These are phyloP conservation scores for Aspergillus latus DNA, from an alignment of 2,329 filamentous ascomycete genomes.

Conservation along the genomic window DNA sequence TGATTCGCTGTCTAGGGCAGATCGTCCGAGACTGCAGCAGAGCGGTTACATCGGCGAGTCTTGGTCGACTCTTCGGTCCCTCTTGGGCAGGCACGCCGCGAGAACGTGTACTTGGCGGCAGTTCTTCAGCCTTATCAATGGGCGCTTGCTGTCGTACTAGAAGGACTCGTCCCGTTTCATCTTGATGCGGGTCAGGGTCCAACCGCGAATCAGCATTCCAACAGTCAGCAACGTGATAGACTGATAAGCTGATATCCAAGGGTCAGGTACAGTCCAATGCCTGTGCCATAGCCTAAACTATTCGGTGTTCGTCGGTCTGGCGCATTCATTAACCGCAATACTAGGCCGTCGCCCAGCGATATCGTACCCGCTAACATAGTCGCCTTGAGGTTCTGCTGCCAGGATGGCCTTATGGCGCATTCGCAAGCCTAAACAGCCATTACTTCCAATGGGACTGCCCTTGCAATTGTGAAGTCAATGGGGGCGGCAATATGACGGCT, in stretches of 20 bases:
- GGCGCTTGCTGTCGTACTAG: background rate
- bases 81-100: background rate
- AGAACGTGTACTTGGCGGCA: background rate
- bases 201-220: background rate
- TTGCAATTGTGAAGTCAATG: too few species aligned
- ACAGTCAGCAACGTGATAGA: background rate
- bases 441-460: too few species aligned
- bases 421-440: too few species aligned
- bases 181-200: background rate
- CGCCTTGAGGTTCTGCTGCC: too few species aligned
- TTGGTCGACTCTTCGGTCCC: background rate
- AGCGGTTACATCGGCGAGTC: conserved; percentile 3
- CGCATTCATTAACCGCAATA: too few species aligned
- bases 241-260: background rate
- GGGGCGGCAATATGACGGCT: too few species aligned
- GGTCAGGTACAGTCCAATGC: too few species aligned
- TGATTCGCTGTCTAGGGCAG: background rate
- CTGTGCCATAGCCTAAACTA: too few species aligned
- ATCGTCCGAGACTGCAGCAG: conserved; percentile 1
- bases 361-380: too few species aligned
- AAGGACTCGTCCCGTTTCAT: background rate
- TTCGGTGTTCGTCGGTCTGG: too few species aligned
- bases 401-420: too few species aligned
- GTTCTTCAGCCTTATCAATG: background rate
- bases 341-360: too few species aligned